These are phyloP conservation scores for Zelopaecilomyces penicillatus DNA, from an alignment of 2,329 filamentous ascomycete genomes.

Conservation along the genomic window DNA sequence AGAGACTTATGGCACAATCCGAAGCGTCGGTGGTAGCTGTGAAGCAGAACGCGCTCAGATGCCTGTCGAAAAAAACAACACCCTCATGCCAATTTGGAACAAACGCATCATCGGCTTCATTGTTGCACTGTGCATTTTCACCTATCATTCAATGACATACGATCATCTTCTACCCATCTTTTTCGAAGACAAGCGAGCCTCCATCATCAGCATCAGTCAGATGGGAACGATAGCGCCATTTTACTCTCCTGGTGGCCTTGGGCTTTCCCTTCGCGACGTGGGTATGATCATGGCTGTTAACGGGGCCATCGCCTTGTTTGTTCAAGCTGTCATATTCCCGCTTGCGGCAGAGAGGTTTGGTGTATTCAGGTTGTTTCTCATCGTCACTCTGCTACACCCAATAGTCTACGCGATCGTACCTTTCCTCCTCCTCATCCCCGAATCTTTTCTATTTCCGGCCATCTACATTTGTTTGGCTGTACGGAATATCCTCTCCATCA, in stretches of 20 bases:
- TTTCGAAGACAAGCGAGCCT: slow-evolving; percentile 64
- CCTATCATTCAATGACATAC: slow-evolving; percentile 91
- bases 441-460: slow-evolving; percentile 40
- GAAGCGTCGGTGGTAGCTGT: slow-evolving; percentile 37
- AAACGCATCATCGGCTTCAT: slow-evolving; percentile 66
- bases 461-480: slow-evolving; percentile 51
- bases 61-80: slow-evolving; percentile 24
- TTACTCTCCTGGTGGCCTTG: slow-evolving; percentile 53
- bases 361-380: slow-evolving; percentile 50
- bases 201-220: slow-evolving; percentile 28
- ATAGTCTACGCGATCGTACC: slow-evolving; percentile 54
- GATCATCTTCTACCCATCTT: slow-evolving; percentile 91
- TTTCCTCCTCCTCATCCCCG: slow-evolving; percentile 46
- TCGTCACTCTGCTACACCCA: slow-evolving; percentile 52
- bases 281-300: slow-evolving; percentile 54
- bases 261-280: slow-evolving; percentile 53
- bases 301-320: slow-evolving; percentile 49
- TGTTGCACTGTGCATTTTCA: slow-evolving; percentile 79
- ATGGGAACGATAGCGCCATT: slow-evolving; percentile 33
- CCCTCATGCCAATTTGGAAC: slow-evolving; percentile 38
- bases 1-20: slow-evolving; percentile 74
- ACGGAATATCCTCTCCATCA: slow-evolving; percentile 53
- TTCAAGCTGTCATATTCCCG: slow-evolving; percentile 55
- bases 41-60: slow-evolving; percentile 26
- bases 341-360: slow-evolving; percentile 49